A percentile compares a stretch with the other conserved stretches of the same genome.
phyloP scores from a whole-genome alignment of 768 basidiomycete species.

The Rubroboletus pulcherrimus region DNA sequence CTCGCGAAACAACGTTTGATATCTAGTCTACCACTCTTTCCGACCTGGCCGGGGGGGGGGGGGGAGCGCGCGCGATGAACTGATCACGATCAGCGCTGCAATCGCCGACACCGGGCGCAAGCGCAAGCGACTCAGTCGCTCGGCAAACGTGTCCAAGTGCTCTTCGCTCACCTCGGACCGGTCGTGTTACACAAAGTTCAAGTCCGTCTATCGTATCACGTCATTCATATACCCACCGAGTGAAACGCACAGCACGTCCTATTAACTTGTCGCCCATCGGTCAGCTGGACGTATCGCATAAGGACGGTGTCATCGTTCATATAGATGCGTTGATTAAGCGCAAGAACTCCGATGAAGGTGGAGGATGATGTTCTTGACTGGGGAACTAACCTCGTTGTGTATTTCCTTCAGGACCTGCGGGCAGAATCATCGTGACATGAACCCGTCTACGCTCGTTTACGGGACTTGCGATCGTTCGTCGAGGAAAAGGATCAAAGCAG shows the following conservation, averaged over 20 bases:
- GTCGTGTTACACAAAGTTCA: constrained; percentile 23
- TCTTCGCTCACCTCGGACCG: constrained; percentile 15
- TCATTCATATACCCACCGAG: constrained; percentile 24
- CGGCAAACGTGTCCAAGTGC: constrained; percentile 8
- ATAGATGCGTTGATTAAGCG: constrained; percentile 22
- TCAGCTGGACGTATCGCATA: constrained; percentile 21
- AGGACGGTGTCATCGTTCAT: constrained; percentile 16
- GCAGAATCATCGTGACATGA: constrained; percentile 5
- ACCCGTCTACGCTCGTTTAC: background rate
- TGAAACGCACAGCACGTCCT: constrained; percentile 12
- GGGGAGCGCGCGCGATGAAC: constrained; percentile 8
- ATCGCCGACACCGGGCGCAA: constrained; percentile 6
- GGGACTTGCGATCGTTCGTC: constrained; percentile 7
- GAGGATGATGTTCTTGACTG: constrained; percentile 4
- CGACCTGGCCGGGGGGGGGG: constrained; percentile 12
- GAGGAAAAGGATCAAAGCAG: constrained; percentile 8
- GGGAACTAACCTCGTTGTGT: constrained; percentile 11
- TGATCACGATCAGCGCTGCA: constrained; percentile 16
- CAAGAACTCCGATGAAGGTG: constrained; percentile 15
- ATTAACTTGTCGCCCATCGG: constrained; percentile 11
- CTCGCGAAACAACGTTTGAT: constrained; percentile 17
- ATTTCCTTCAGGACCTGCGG: background rate
- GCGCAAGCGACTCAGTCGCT: constrained; percentile 12
- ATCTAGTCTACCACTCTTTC: constrained; percentile 7
- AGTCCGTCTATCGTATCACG: constrained; percentile 24